phyloP scores from a whole-genome alignment of 2,329 filamentous ascomycete genomes.

The Septoria linicola region DNA sequence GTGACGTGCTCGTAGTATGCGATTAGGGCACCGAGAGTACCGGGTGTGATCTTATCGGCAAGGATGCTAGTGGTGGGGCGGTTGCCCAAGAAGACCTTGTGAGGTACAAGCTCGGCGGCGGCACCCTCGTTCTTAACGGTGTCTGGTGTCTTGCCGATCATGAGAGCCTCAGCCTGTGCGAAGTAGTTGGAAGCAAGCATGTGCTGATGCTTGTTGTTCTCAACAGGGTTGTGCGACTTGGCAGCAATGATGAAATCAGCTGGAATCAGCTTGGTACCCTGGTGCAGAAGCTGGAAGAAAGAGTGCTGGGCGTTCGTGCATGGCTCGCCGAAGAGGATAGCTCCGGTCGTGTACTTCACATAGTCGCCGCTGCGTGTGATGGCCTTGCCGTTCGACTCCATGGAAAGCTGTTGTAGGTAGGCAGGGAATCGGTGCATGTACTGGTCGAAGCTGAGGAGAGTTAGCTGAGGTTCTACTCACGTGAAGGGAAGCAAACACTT shows the following conservation, averaged over 20 bases:
- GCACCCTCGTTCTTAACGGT: constrained; percentile 74
- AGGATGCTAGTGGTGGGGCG: constrained; percentile 94
- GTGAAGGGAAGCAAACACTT: constrained; percentile 52
- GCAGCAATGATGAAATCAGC: constrained; percentile 97
- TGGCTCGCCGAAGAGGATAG: constrained; percentile 95
- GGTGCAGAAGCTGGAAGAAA: constrained; percentile 99
- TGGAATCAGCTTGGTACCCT: constrained; percentile 98
- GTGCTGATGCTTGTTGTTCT: constrained; percentile 91
- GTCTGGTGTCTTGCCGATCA: constrained; percentile 85
- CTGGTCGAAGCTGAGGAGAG: constrained; percentile 75
- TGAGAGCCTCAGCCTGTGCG: constrained; percentile 78
- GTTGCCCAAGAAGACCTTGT: constrained; percentile 99
- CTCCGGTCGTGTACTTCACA: constrained; percentile 95
- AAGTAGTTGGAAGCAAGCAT: constrained; percentile 94
- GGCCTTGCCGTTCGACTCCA: constrained; percentile 99
- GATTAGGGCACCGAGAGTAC: constrained; percentile 89
- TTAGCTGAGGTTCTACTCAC: constrained; percentile 27
- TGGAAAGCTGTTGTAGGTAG: constrained; percentile 97
- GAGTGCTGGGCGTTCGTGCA: constrained; percentile 99
- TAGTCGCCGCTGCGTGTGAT: constrained; percentile 84
- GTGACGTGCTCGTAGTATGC: constrained; percentile 99
- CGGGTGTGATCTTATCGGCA: constrained; percentile 89
- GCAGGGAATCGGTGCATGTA: constrained; percentile 99
- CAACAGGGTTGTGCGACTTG: constrained; percentile 93
- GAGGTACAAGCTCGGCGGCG: constrained; percentile 75